A percentile compares a stretch with the other conserved stretches of the same genome.
phyloP scores from a whole-genome alignment of 1,139 yeast species.

The Yamadazyma blattariae region DNA sequence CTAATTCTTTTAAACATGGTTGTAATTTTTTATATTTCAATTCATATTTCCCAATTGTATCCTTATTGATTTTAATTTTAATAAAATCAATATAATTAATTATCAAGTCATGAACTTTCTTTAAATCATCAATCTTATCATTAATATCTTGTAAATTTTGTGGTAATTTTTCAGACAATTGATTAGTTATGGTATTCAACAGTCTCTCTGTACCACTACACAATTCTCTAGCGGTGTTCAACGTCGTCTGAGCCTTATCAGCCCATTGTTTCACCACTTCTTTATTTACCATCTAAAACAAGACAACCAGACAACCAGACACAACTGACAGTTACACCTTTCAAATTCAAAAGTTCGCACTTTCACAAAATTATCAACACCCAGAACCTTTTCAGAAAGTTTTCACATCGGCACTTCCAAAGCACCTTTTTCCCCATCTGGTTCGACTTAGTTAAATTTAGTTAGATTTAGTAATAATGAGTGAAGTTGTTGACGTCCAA shows the following conservation, averaged over 20 bases:
- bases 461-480: too few relatives aligned
- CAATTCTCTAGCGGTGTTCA: constrained; percentile 28
- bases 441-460: too few relatives aligned
- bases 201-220: constrained; percentile 34
- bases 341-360: constrained; percentile 2
- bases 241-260: constrained; percentile 27
- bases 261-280: constrained; percentile 20
- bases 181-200: constrained; percentile 23
- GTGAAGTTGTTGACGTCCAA: constrained; percentile 6
- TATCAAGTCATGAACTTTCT: constrained; percentile 15
- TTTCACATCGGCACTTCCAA: not conserved
- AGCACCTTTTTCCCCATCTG: too few relatives aligned
- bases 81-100: constrained; percentile 9
- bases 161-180: constrained; percentile 23
- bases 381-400: not conserved
- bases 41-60: constrained; percentile 13
- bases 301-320: not conserved
- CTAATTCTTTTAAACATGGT: constrained; percentile 25
- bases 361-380: constrained; percentile 2
- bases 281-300: constrained; percentile 3
- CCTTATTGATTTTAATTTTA: constrained; percentile 10
- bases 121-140: constrained; percentile 18
- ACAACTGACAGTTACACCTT: too few relatives aligned
- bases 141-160: constrained; percentile 21
- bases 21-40: constrained; percentile 13